Base-by-base conservation (phyloP, 768 basidiomycete genomes). In the Boletus patriciae region DNA sequence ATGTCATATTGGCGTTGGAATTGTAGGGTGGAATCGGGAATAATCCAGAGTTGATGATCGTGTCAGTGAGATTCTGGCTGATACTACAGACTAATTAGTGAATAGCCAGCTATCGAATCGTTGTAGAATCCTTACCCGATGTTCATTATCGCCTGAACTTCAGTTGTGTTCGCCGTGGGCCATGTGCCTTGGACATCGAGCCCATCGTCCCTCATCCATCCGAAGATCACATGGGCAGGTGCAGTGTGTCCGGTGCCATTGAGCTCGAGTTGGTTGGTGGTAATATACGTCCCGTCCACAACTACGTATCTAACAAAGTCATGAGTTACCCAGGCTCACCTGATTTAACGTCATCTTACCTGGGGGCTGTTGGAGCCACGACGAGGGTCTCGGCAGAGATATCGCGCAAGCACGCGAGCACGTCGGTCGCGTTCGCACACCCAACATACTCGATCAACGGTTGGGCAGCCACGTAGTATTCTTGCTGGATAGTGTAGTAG, bases 201-300 rank as follows among this genome's bases (percentile, higher is more conserved):
- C 7, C 29, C 29, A 29, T 29, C 29, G 29, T 29, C 29, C 9
- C 29, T 29, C 29, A 29, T 29, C 29, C 29, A 29, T 7, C 29
- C 29, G 57, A 78, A 77, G 57, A 83, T 73, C 40, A 77, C 73
- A 52, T 78, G 78, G 1, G 77, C 80, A 25, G 76, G 66, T 6
- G 78, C 78, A 2, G 72, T 68, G 0, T 74, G 74, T 0, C 76
- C 78, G 2, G 66, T 58, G 1, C 77, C 77, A 45, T 73, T 71
- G 15, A 81, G 61, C 5, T 72, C 70, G 3, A 83, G 74, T 15
- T 74, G 70, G 37, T 68, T 64, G 3, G 72, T 65, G 0, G 70
- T 72, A 49, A 82, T 71, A 63, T 73, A 78, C n/a, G 71, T 77
- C 3, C 80, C 80, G 52, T 82, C 80, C 11, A 79, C 76, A 12